Base-by-base conservation (phyloP, 2,329 filamentous ascomycete species). In the Cercospora zeina region DNA sequence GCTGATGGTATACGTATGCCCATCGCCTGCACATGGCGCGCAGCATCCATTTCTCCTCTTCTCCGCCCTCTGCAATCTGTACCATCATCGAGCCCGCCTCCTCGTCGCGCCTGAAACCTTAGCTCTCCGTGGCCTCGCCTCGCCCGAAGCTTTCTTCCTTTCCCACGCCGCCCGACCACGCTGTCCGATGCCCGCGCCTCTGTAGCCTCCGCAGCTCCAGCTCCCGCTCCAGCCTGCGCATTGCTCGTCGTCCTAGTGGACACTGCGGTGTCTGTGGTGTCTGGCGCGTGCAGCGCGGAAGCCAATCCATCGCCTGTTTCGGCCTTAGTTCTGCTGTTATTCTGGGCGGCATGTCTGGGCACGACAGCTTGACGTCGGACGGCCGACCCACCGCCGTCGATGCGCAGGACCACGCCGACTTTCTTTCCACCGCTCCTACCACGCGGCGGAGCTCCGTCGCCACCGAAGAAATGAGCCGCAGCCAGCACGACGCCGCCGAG, bases 371-470 rank as follows among this genome's bases (percentile, higher is more conserved):
- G 30, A 36, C 31, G 60, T 47, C 24, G 30, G 49, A 59, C 16
- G 24, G 42, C 14, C 47, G 57, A 36, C 55, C 55, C 55, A 49
- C 55, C 47, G 47, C 31, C 45, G 47, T 60, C 60, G 63, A 60
- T 57, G 65, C 54, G 54, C 57, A 56, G 37, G 65, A 68, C 64
- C 61, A 64, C 65, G 63, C 66, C 61, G 58, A 64, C 31, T 39
- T 42, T 45, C 31, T 56, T 11, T 61, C 64, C 58, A 67, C 56
- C 45, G 58, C 58, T 30, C 66, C 68, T 13, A 58, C 57, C 54
- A 70, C 69, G 30, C 58, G 69, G 34, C 65, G 69, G 4, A 68
- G 67, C 11, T 71, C 69, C 14, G 63, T 61, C 11, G 62, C 62
- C 39, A 69, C 69, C 49, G 61, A 59, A 33, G 59, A 56, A 54